Evolutionary conservation across 2,329 filamentous ascomycete species (phyloP).

Genomic region (Ambrosiella cleistominuta): DNA sequence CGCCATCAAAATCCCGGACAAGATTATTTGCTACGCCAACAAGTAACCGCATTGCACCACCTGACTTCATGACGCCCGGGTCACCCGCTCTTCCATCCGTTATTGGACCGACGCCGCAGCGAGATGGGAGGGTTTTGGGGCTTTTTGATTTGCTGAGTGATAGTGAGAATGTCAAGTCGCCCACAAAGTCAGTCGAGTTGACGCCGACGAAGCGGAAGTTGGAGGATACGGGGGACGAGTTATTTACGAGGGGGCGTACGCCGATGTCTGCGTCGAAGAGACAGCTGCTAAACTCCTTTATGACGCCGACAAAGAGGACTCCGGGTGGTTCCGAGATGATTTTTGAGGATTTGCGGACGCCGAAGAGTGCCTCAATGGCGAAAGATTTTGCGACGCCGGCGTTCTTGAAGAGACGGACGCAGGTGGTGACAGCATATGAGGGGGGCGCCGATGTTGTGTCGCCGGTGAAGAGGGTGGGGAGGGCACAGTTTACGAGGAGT

Average conservation of each 20-base stretch:
- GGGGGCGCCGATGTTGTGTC: background rate
- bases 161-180: conserved; percentile 23
- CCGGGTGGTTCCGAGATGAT: conserved; percentile 19
- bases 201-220: conserved; percentile 28
- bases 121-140: conserved; percentile 58
- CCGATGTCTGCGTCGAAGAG: conserved; percentile 42
- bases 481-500: conserved; percentile 47
- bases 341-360: conserved; percentile 22
- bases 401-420: conserved; percentile 34
- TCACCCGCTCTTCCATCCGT: conserved; percentile 40
- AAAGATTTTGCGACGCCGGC: conserved; percentile 51
- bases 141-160: conserved; percentile 54
- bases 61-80: conserved; percentile 24
- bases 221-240: conserved; percentile 14
- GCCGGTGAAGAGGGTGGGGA: conserved; percentile 25
- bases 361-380: conserved; percentile 27
- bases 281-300: conserved; percentile 43
- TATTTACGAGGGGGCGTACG: conserved; percentile 26
- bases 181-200: conserved; percentile 6
- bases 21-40: conserved; percentile 18
- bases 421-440: background rate
- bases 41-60: conserved; percentile 19
- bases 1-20: conserved; percentile 25
- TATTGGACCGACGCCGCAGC: conserved; percentile 64
- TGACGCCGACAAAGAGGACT: conserved; percentile 41